Percentiles rank a stretch among this genome's conserved stretches.
Evolutionary conservation across 1,284 basidiomycete species (phyloP).

Genomic region (Cryptococcus hybrid): DNA sequence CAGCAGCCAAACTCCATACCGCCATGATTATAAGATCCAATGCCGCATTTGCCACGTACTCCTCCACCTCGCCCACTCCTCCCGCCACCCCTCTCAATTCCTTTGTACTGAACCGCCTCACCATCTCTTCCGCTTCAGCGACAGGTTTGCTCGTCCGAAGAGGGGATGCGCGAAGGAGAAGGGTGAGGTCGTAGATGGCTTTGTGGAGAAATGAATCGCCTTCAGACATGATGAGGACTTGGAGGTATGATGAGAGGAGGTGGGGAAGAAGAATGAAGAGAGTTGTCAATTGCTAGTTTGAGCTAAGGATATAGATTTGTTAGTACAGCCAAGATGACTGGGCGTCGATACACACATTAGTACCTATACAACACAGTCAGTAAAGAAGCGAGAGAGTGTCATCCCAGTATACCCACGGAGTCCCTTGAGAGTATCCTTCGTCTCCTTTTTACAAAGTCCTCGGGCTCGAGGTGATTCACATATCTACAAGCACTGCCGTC

Average conservation of each 20-base stretch:
- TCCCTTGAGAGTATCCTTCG: slow-evolving; percentile 40
- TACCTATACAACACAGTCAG: slow-evolving; percentile 14
- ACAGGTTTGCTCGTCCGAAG: slow-evolving; percentile 24
- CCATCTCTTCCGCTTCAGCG: slow-evolving; percentile 35
- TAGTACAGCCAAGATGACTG: slow-evolving; percentile 1
- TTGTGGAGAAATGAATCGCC: slow-evolving; percentile 46
- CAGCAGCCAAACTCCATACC: slow-evolving; percentile 39
- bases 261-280: slow-evolving; percentile 34
- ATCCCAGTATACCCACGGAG: slow-evolving; percentile 22
- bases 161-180: slow-evolving; percentile 26
- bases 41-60: slow-evolving; percentile 48
- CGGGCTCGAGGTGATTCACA: slow-evolving; percentile 48
- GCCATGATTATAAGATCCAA: slow-evolving; percentile 48
- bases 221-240: slow-evolving; percentile 52
- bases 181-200: slow-evolving; percentile 40
- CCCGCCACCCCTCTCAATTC: slow-evolving; percentile 42
- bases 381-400: neutral
- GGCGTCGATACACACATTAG: slow-evolving; percentile 31
- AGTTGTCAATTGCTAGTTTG: slow-evolving; percentile 50
- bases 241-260: slow-evolving; percentile 49
- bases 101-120: slow-evolving; percentile 45
- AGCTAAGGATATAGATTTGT: slow-evolving; percentile 25
- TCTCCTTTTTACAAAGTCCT: slow-evolving; percentile 47
- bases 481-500: slow-evolving; percentile 24
- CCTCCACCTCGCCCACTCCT: slow-evolving; percentile 42